Conservation (phyloP, 1,139 yeast genomes). For the Komagataea norvegica region DNA sequence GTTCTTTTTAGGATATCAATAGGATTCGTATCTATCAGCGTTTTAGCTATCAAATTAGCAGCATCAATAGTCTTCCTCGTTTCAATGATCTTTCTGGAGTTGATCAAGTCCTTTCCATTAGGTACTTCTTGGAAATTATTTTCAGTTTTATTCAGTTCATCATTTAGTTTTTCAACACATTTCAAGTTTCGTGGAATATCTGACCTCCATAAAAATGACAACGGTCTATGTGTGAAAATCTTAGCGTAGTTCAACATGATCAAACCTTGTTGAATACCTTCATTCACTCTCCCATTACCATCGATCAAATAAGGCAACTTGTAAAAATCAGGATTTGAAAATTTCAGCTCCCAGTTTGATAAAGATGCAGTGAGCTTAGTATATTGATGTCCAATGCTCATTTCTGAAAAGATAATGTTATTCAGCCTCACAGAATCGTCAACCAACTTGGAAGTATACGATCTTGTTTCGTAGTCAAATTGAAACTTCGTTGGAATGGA, state of each 20-base stretch:
- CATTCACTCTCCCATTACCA: slow-evolving; percentile 40
- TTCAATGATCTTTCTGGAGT: slow-evolving; percentile 42
- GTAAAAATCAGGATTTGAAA: slow-evolving; percentile 40
- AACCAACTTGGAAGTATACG: slow-evolving; percentile 43
- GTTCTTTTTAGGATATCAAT: slow-evolving; percentile 39
- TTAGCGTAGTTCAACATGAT: slow-evolving; percentile 44
- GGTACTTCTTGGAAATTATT: slow-evolving; percentile 23
- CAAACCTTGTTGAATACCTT: slow-evolving; percentile 46
- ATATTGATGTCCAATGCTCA: slow-evolving; percentile 34
- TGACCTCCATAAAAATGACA: slow-evolving; percentile 46
- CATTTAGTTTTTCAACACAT: slow-evolving; percentile 30
- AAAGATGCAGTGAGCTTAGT: slow-evolving; percentile 39
- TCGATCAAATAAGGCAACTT: slow-evolving; percentile 39
- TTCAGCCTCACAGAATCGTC: slow-evolving; percentile 45
- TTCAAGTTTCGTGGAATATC: slow-evolving; percentile 41
- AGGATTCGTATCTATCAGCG: slow-evolving; percentile 43
- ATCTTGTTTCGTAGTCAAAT: slow-evolving; percentile 45
- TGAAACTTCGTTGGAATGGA: slow-evolving; percentile 29
- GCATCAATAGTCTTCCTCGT: slow-evolving; percentile 49
- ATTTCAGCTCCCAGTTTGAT: slow-evolving; percentile 45
- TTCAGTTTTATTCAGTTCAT: slow-evolving; percentile 21
- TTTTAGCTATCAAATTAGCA: slow-evolving; percentile 43
- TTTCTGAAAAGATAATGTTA: slow-evolving; percentile 37
- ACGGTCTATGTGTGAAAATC: slow-evolving; percentile 47
- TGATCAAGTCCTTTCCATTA: slow-evolving; percentile 30